These are phyloP conservation scores for Kalanchoe fedtschenkoi DNA, from an alignment of 164 flowering plant species.

Conservation along the genomic window DNA sequence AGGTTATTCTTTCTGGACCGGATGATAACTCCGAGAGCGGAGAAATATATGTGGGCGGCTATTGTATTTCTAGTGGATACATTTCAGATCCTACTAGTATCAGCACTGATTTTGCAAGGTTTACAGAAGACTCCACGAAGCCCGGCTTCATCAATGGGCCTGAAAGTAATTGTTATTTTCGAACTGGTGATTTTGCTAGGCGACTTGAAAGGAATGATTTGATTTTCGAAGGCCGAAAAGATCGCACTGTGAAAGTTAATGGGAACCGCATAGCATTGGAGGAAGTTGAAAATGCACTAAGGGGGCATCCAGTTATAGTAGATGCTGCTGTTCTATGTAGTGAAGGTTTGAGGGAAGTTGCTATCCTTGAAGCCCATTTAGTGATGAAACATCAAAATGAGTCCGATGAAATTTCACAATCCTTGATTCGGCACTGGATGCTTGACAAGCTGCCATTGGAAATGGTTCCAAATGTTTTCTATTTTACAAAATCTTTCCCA, in stretches of 20 bases:
- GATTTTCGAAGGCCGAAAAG: conserved; percentile 73
- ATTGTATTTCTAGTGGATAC: conserved; percentile 57
- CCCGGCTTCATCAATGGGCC: conserved; percentile 12
- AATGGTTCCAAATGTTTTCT: conserved; percentile 51
- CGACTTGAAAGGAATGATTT: conserved; percentile 59
- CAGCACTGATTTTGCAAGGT: conserved; percentile 25
- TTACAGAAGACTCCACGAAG: conserved; percentile 19
- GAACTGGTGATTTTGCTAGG: conserved; percentile 77
- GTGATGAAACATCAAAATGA: conserved; percentile 22
- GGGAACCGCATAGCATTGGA: conserved; percentile 80
- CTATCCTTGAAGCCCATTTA: conserved; percentile 46
- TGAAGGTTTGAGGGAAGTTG: conserved; percentile 26
- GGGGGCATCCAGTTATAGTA: conserved; percentile 44
- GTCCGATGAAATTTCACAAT: conserved; percentile 17
- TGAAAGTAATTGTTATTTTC: conserved; percentile 26
- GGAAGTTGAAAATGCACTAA: conserved; percentile 58
- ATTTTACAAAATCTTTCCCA: conserved; percentile 48
- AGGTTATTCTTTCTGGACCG: conserved; percentile 50
- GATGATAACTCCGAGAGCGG: conserved; percentile 34
- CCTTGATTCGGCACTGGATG: conserved; percentile 57
- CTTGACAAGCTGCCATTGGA: conserved; percentile 37
- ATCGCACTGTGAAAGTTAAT: conserved; percentile 64
- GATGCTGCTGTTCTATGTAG: conserved; percentile 63
- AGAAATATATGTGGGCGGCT: conserved; percentile 72
- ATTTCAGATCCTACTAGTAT: conserved; percentile 17